Conservation (phyloP, 2,329 filamentous ascomycete genomes). For the Ophiobolus disseminans region DNA sequence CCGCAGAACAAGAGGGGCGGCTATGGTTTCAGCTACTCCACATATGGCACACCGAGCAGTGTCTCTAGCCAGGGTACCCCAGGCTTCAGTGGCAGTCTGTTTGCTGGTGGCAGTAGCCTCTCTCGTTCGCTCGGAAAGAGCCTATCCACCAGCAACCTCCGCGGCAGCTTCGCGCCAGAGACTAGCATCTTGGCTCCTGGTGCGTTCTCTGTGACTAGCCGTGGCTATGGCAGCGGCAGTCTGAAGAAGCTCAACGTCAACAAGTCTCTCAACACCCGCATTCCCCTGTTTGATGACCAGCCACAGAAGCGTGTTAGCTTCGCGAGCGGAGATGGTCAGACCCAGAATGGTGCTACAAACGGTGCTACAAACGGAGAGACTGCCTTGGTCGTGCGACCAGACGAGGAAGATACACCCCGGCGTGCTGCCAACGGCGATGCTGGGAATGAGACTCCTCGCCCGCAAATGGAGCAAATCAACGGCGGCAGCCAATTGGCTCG, state of each 20-base stretch:
- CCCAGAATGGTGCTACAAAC: constrained; percentile 45
- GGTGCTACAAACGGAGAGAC: constrained; percentile 51
- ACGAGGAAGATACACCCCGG: constrained; percentile 59
- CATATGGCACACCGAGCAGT: constrained; percentile 81
- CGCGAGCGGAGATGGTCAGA: constrained; percentile 62
- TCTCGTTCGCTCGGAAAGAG: constrained; percentile 82
- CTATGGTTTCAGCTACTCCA: constrained; percentile 92
- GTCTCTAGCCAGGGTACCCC: constrained; percentile 78
- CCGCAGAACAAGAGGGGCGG: constrained; percentile 77
- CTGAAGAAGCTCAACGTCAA: constrained; percentile 95
- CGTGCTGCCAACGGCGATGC: constrained; percentile 55
- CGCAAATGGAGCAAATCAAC: constrained; percentile 75
- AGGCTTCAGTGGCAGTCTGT: constrained; percentile 54
- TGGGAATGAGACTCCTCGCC: constrained; percentile 50
- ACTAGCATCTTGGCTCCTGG: constrained; percentile 87
- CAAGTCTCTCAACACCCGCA: constrained; percentile 74
- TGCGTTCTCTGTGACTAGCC: constrained; percentile 74
- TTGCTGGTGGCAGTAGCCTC: constrained; percentile 66
- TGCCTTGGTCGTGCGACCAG: constrained; percentile 60
- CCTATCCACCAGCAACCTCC: constrained; percentile 84
- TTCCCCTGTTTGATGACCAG: constrained; percentile 64
- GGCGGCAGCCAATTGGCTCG: constrained; percentile 80
- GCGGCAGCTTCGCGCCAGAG: constrained; percentile 79
- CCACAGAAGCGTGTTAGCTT: constrained; percentile 84
- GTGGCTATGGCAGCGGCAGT: constrained; percentile 54